phyloP scores from a whole-genome alignment of 768 basidiomycete genomes.

The Trichaptum fuscoviolaceum region DNA sequence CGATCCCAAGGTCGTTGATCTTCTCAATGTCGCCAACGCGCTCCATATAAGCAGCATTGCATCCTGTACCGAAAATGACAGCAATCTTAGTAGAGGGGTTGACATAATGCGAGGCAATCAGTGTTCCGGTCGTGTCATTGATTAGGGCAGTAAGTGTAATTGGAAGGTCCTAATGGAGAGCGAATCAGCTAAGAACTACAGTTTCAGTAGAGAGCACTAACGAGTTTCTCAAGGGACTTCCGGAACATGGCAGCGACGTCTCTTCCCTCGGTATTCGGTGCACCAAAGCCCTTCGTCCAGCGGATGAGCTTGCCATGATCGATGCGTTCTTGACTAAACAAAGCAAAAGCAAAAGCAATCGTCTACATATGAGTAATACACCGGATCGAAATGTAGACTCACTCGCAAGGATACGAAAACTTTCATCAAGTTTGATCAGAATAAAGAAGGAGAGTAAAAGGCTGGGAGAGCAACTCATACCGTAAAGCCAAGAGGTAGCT shows the following conservation, averaged over 20 bases:
- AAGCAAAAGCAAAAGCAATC: conserved; percentile 7
- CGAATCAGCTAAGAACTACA: background rate
- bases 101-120: conserved; percentile 96
- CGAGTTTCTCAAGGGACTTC: conserved; percentile 69
- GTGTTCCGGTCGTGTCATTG: conserved; percentile 97
- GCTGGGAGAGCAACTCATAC: too few relatives aligned
- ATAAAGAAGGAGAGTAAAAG: conserved; percentile 3
- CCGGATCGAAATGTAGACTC: conserved; percentile 29
- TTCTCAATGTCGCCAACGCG: conserved; percentile 81
- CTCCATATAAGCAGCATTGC: conserved; percentile 99
- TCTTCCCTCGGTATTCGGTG: conserved; percentile 82
- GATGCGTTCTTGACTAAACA: conserved; percentile 78
- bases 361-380: background rate
- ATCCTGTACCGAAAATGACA: conserved; percentile 96
- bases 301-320: conserved; percentile 93
- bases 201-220: conserved; percentile 30
- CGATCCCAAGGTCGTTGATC: conserved; percentile 68
- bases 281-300: conserved; percentile 99
- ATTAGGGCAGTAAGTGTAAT: conserved; percentile 82
- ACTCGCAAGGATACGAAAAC: conserved; percentile 97
- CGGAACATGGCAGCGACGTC: conserved; percentile 95
- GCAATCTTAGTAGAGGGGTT: conserved; percentile 89
- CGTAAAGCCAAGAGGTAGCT: conserved; percentile 87
- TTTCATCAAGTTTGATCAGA: conserved; percentile 19
- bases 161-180: conserved; percentile 62